A percentile compares a stretch with the other conserved stretches of the same genome.
Conservation (phyloP, 2,329 filamentous ascomycete genomes). For the Microcera coccophila region DNA sequence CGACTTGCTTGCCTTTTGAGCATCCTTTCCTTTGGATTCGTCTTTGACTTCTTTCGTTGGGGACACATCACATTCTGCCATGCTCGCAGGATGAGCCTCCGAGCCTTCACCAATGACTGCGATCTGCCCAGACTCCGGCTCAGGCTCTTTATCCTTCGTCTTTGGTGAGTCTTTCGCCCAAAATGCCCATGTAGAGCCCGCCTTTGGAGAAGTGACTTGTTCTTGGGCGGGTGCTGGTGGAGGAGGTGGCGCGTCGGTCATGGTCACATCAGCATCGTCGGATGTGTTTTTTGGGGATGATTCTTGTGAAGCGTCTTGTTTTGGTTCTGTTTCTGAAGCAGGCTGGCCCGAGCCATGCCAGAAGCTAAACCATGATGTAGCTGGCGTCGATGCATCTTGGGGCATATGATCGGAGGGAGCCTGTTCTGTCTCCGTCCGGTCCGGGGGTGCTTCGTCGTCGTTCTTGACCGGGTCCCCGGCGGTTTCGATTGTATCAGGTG, state of each 20-base stretch:
- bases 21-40: slow-evolving; percentile 31
- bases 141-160: slow-evolving; percentile 27
- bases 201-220: slow-evolving; percentile 39
- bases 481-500: slow-evolving; percentile 12
- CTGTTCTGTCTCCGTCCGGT: slow-evolving; percentile 17
- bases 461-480: slow-evolving; percentile 8
- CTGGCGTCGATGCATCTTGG: slow-evolving; percentile 11
- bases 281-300: slow-evolving; percentile 18
- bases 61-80: slow-evolving; percentile 42
- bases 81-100: slow-evolving; percentile 50
- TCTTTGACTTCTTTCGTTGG: slow-evolving; percentile 33
- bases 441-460: slow-evolving; percentile 19
- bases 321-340: slow-evolving; percentile 10
- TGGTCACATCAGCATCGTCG: slow-evolving; percentile 36
- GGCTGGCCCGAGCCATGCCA: slow-evolving; percentile 32
- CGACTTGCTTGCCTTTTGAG: slow-evolving; percentile 24
- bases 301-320: slow-evolving; percentile 9
- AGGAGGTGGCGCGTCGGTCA: slow-evolving; percentile 40
- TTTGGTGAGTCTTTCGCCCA: slow-evolving; percentile 62
- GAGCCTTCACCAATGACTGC: slow-evolving; percentile 56
- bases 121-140: slow-evolving; percentile 47
- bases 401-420: slow-evolving; percentile 10
- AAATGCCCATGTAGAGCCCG: slow-evolving; percentile 73
- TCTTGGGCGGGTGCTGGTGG: slow-evolving; percentile 29
- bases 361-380: slow-evolving; percentile 40